Evolutionary conservation across 805 yeast genomes (phyloP), one percentile per base, ranked within the genome.

Genomic region (Ogataea paradorogensis): DNA sequence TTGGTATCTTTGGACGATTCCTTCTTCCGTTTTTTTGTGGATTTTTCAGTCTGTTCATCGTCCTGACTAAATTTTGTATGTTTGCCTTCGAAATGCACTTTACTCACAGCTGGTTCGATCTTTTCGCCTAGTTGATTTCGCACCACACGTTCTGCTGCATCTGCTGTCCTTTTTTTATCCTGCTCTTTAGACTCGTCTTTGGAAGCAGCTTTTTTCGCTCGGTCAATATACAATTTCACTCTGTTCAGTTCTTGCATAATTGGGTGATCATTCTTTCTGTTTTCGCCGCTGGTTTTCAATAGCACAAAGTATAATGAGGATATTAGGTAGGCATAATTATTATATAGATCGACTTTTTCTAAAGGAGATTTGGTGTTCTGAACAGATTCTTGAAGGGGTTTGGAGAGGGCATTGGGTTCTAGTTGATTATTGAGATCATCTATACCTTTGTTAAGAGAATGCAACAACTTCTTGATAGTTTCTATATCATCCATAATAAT

Each of bases 171-270:
- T 8, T 33, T 30, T 13, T 40, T 36, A 14, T 36, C 40, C 7
- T 30, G 47, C 5, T 52, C 53, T 15, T 58, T 52, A n/a, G 59
- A 43, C 29, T 59, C 40, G 41, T 55, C 46, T 24, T 51, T 37
- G 42, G 61, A 33, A 15, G 65, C 66, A 5, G 69, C 58, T 3
- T 55, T 65, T 48, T 76, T 76, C 26, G 76, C 70, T 52, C 79
- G 70, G 27, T 71, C 71, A 79, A 84, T 82, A 48, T 82, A 83
- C n/a, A 69, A 54, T 56, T 82, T 84, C 28, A 85, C 81, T 45
- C 89, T 67, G 7, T 66, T 69, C 37, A 86, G 64, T 53, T 84
- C 95, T 22, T 64, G 64, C 80, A 81, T 78, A 15, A 88, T 74
- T 2, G 82, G 80, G 49, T 83, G 87, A 6, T 62, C 57, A 9